phyloP scores from a whole-genome alignment of 2,329 filamentous ascomycete species.

The Exophiala viscosa region DNA sequence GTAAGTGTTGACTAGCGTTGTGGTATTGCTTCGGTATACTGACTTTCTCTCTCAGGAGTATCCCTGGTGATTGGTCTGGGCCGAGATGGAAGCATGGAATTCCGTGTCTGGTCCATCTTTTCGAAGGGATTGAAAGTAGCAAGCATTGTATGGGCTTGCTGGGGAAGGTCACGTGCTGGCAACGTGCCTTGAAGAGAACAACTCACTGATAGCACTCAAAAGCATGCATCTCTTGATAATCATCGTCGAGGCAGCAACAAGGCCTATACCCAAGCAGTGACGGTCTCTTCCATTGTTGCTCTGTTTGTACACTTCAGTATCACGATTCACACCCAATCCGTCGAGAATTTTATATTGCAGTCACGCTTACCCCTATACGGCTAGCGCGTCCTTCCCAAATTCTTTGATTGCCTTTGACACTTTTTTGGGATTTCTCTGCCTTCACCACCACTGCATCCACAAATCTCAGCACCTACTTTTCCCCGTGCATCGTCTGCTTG shows the following conservation, averaged over 20 bases:
- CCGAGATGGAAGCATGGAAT: too few relatives aligned
- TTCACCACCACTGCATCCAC: conserved; percentile 18
- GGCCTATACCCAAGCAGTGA: too few relatives aligned
- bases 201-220: too few relatives aligned
- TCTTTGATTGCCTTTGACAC: conserved; percentile 22
- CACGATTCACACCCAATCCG: not conserved
- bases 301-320: too few relatives aligned
- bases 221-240: too few relatives aligned
- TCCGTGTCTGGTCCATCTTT: too few relatives aligned
- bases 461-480: conserved; percentile 22
- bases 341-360: not conserved
- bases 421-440: conserved; percentile 23
- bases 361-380: conserved; percentile 13
- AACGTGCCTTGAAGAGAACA: too few relatives aligned
- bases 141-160: too few relatives aligned
- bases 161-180: too few relatives aligned
- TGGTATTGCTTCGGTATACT: not conserved
- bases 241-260: too few relatives aligned
- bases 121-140: too few relatives aligned
- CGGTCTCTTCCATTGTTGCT: too few relatives aligned
- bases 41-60: conserved; percentile 14
- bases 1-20: conserved; percentile 30
- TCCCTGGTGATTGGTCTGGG: conserved; percentile 18
- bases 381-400: conserved; percentile 15
- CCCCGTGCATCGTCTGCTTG: conserved; percentile 23